A percentile compares a stretch with the other conserved stretches of the same genome.
These are phyloP conservation scores for Physcomitrium patens DNA, from an alignment of 225 moss, liverwort and hornwort genomes.

Conservation along the genomic window DNA sequence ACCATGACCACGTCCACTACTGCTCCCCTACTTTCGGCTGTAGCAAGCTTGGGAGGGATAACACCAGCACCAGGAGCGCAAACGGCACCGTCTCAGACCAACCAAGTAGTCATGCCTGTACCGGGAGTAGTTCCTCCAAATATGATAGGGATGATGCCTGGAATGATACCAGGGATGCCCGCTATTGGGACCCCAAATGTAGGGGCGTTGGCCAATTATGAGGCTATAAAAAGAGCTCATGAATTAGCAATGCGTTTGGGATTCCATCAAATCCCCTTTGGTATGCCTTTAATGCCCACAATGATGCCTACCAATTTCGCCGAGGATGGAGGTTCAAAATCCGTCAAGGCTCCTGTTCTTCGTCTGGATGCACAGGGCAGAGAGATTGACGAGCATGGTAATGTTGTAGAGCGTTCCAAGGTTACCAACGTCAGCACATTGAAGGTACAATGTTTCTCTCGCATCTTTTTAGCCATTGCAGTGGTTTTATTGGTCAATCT, in stretches of 20 bases:
- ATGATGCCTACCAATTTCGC: constrained; percentile 86
- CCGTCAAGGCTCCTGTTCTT: constrained; percentile 95
- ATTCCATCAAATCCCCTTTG: constrained; percentile 89
- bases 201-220: constrained; percentile 83
- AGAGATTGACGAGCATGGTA: constrained; percentile 94
- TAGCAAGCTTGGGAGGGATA: constrained; percentile 28
- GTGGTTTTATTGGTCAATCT: neutral
- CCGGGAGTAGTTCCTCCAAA: constrained; percentile 61
- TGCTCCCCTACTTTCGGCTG: constrained; percentile 30
- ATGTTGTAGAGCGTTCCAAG: constrained; percentile 88
- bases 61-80: constrained; percentile 34
- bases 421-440: constrained; percentile 92
- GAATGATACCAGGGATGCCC: constrained; percentile 73
- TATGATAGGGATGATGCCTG: constrained; percentile 62
- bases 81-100: constrained; percentile 37
- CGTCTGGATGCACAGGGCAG: constrained; percentile 92
- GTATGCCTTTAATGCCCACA: constrained; percentile 75
- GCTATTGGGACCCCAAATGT: constrained; percentile 54
- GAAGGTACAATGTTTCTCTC: constrained; percentile 56
- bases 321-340: constrained; percentile 81
- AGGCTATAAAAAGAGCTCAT: constrained; percentile 95
- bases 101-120: constrained; percentile 42
- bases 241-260: constrained; percentile 91
- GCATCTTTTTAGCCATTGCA: neutral
- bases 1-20: constrained; percentile 20